A percentile compares a stretch with the other conserved stretches of the same genome.
These are phyloP conservation scores for Kalmanozyma brasiliensis DNA, from an alignment of 1,284 basidiomycete species.

Conservation along the genomic window DNA sequence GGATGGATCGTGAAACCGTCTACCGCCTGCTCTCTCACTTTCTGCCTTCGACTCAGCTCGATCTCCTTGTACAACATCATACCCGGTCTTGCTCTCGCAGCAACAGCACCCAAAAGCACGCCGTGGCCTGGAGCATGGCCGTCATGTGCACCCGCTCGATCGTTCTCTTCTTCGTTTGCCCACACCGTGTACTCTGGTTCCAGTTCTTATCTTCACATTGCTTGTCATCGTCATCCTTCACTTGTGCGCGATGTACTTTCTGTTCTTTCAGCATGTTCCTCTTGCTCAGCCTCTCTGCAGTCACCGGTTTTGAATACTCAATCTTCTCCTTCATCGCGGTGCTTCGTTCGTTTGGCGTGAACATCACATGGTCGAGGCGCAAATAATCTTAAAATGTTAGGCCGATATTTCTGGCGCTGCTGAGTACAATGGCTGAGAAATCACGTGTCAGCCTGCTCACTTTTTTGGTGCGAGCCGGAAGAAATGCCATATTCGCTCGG, in stretches of 20 bases:
- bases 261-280: constrained; percentile 15
- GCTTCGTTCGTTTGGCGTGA: too few relatives aligned
- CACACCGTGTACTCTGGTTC: too few relatives aligned
- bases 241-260: too few relatives aligned
- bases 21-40: not conserved
- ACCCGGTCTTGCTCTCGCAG: not conserved
- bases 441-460: constrained; percentile 21
- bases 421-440: constrained; percentile 12
- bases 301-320: too few relatives aligned
- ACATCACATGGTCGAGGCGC: too few relatives aligned
- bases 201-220: not conserved
- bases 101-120: too few relatives aligned
- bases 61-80: too few relatives aligned
- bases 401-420: not conserved
- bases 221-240: constrained; percentile 1
- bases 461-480: constrained; percentile 24
- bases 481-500: constrained; percentile 17
- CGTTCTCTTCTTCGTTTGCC: too few relatives aligned
- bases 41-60: not conserved
- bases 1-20: constrained; percentile 27
- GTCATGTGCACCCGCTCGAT: too few relatives aligned
- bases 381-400: not conserved
- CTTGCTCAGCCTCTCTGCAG: constrained; percentile 16
- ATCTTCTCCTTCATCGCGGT: too few relatives aligned
- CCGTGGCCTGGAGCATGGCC: too few relatives aligned